Percentiles rank a stretch among this genome's conserved stretches.
These are phyloP conservation scores for Zychaea mexicana DNA, from an alignment of 371 early-diverging fungal genomes.

Conservation along the genomic window DNA sequence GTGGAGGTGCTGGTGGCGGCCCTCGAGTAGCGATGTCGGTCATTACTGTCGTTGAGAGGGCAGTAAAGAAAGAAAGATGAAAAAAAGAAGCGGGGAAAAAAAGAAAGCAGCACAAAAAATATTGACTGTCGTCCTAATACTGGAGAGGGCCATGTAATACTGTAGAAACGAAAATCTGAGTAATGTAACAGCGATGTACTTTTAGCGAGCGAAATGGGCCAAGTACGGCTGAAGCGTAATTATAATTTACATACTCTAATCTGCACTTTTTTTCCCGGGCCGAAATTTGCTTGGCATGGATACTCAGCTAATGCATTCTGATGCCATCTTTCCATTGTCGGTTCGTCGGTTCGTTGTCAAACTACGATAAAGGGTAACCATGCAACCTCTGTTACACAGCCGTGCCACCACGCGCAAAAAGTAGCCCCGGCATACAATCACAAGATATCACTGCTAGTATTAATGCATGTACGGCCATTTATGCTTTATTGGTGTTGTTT, in stretches of 20 bases:
- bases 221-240: too few species aligned
- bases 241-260: neutral
- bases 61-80: neutral
- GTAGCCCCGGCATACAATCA: too few species aligned
- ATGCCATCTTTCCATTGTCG: neutral
- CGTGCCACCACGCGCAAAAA: neutral
- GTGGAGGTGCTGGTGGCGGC: conserved; percentile 4
- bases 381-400: neutral
- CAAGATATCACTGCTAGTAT: too few species aligned
- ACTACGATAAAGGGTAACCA: neutral
- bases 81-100: neutral
- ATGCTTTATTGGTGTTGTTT: neutral
- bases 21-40: neutral
- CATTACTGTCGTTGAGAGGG: neutral
- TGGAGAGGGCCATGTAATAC: too few species aligned
- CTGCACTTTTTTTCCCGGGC: too few species aligned
- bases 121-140: neutral
- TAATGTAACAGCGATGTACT: too few species aligned
- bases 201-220: too few species aligned
- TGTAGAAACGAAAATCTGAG: too few species aligned
- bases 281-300: neutral
- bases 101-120: neutral
- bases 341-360: neutral
- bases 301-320: neutral
- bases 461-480: too few species aligned